These are phyloP conservation scores for Neospora caninum DNA, from an alignment of 169 alveolate species.

Conservation along the genomic window DNA sequence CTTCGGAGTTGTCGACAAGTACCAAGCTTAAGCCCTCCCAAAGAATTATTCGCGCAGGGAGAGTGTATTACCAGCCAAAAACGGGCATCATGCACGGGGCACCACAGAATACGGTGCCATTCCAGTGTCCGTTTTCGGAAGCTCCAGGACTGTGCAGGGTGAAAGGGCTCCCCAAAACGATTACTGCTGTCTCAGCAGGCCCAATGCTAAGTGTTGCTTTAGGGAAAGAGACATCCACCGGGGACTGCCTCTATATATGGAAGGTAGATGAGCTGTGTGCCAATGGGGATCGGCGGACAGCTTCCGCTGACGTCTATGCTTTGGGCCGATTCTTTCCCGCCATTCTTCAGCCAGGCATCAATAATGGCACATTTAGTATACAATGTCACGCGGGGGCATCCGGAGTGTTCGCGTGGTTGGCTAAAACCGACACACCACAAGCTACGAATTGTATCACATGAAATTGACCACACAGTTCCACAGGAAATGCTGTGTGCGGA, in stretches of 20 bases:
- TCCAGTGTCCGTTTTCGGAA: not conserved
- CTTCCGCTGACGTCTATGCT: not conserved
- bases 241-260: not conserved
- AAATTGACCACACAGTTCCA: not conserved
- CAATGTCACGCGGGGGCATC: constrained; percentile 13
- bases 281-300: not conserved
- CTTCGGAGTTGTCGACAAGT: not conserved
- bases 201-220: not conserved
- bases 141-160: not conserved
- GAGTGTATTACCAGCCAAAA: not conserved
- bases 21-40: not conserved
- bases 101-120: not conserved
- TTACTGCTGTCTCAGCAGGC: constrained; percentile 14
- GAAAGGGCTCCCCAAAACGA: not conserved
- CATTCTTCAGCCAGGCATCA: not conserved
- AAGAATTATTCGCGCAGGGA: not conserved
- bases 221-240: not conserved
- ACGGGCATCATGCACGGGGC: not conserved
- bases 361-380: not conserved
- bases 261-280: not conserved
- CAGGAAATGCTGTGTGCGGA: not conserved
- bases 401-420: not conserved
- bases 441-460: not conserved
- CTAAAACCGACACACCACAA: not conserved
- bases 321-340: not conserved